Evolutionary conservation across 192 early-diverging fungal species (phyloP).

Genomic region (Geranomyces michiganensis): DNA sequence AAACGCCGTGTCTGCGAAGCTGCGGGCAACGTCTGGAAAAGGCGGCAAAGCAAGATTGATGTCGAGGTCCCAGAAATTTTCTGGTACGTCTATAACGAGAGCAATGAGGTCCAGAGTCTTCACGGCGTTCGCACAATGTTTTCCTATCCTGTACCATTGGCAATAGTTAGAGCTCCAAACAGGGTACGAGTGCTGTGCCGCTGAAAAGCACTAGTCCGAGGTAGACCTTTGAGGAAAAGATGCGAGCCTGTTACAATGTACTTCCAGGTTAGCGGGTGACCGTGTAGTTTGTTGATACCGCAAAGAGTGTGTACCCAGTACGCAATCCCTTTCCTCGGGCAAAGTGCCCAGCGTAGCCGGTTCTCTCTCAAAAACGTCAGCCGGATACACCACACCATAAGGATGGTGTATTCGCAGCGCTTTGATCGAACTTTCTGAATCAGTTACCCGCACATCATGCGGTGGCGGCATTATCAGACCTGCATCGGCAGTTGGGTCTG

Average conservation of each 20-base stretch:
- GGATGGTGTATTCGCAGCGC: slow-evolving; percentile 1
- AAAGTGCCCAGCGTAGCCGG: neutral
- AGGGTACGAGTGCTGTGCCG: slow-evolving; percentile 20
- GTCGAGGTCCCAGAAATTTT: slow-evolving; percentile 21
- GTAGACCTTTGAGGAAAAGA: neutral
- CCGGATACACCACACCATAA: neutral
- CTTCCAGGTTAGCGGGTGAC: too few species aligned
- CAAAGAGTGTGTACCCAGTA: neutral
- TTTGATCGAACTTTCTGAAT: neutral
- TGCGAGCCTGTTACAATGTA: neutral
- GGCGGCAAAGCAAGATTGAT: slow-evolving; percentile 13
- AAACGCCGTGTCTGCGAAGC: neutral
- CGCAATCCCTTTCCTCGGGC: neutral
- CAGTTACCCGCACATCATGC: slow-evolving; percentile 8
- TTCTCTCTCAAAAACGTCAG: neutral
- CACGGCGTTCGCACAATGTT: neutral
- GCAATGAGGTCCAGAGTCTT: neutral
- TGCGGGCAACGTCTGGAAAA: neutral
- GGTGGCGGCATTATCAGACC: slow-evolving; percentile 5
- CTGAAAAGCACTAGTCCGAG: slow-evolving; percentile 6
- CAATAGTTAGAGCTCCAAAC: slow-evolving; percentile 18
- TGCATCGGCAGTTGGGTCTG: neutral
- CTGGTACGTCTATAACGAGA: neutral
- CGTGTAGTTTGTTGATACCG: too few species aligned
- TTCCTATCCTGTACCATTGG: neutral